Evolutionary conservation across 306 rosid species (phyloP).

Genomic region (Pachyrhizus erosus): DNA sequence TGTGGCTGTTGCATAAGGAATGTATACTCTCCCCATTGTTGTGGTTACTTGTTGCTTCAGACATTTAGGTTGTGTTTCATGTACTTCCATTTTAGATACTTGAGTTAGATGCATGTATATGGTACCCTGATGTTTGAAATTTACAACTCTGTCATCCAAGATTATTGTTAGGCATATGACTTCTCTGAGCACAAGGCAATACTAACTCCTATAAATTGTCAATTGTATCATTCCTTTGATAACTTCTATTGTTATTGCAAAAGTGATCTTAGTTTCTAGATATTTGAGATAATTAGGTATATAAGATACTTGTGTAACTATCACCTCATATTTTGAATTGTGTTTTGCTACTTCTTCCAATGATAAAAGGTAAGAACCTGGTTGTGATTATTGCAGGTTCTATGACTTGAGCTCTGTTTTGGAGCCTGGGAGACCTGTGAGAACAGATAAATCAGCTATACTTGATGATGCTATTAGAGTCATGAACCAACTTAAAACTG

Average conservation of each 20-base stretch:
- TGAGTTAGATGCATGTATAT: conserved; percentile 5
- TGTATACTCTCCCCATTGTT: background rate
- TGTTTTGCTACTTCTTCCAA: conserved; percentile 34
- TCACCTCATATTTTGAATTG: conserved; percentile 31
- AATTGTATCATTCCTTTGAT: background rate
- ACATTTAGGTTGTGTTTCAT: background rate
- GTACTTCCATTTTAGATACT: background rate
- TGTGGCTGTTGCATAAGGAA: conserved; percentile 28
- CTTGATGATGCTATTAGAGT: conserved; percentile 89
- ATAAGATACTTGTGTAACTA: background rate
- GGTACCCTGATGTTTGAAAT: background rate
- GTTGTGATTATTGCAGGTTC: conserved; percentile 58
- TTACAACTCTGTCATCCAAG: conserved; percentile 5
- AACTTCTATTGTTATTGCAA: background rate
- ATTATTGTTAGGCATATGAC: conserved; percentile 17
- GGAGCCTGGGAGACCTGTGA: conserved; percentile 81
- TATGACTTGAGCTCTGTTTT: conserved; percentile 78
- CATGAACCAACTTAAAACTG: conserved; percentile 75
- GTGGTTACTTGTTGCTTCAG: conserved; percentile 25
- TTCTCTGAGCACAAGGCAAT: background rate
- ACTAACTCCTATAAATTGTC: background rate
- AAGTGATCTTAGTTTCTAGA: background rate
- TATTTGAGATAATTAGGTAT: background rate
- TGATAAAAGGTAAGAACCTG: conserved; percentile 21
- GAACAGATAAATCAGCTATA: conserved; percentile 76